phyloP scores from a whole-genome alignment of 2,329 filamentous ascomycete species.

The Neonectria hederae region DNA sequence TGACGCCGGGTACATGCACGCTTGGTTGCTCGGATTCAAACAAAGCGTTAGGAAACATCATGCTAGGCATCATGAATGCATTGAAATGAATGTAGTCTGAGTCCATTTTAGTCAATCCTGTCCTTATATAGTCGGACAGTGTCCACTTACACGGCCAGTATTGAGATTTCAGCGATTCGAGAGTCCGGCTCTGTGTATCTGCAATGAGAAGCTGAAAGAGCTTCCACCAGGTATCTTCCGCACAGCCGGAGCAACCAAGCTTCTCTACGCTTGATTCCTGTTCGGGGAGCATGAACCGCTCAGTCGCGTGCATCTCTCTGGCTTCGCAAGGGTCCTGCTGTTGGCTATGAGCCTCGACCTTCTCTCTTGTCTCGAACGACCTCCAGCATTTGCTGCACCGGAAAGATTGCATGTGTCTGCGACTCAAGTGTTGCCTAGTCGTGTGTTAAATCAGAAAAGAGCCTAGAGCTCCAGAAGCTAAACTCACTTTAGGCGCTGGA shows the following conservation, averaged over 20 bases:
- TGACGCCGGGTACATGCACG: too few species aligned
- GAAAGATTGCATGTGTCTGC: constrained; percentile 7
- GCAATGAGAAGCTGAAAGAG: background rate
- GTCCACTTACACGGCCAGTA: background rate
- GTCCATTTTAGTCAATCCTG: background rate
- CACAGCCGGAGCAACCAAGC: background rate
- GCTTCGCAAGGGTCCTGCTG: background rate
- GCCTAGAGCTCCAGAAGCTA: background rate
- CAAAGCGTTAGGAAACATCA: too few species aligned
- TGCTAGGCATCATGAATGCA: too few species aligned
- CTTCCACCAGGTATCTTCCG: background rate
- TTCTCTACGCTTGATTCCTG: background rate
- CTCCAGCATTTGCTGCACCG: constrained; percentile 11
- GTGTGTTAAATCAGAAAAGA: background rate
- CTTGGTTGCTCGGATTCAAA: too few species aligned
- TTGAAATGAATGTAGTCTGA: too few species aligned
- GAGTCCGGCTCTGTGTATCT: background rate
- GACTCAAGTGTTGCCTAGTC: constrained; percentile 7
- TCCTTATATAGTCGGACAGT: background rate
- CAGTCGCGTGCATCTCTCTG: background rate
- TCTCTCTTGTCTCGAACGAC: background rate
- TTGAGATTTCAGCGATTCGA: background rate
- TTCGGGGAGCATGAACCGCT: constrained; percentile 3
- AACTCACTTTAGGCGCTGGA: constrained; percentile 1
- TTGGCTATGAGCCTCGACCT: background rate